Conservation (phyloP, 768 basidiomycete species). For the Pleurotus citrinopileatus region DNA sequence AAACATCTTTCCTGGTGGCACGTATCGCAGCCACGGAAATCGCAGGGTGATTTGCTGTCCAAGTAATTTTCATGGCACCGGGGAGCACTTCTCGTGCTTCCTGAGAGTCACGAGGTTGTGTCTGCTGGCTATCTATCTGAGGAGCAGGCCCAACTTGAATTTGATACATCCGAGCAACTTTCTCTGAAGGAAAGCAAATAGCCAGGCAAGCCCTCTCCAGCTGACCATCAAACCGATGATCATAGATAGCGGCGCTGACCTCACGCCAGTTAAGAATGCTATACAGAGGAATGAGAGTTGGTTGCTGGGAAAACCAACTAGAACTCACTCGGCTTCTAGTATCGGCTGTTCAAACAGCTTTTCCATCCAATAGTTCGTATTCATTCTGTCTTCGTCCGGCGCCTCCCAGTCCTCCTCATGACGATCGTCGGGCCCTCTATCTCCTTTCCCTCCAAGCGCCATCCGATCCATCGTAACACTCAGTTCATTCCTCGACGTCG, state of each 20-base stretch:
- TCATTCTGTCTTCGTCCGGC: slow-evolving; percentile 64
- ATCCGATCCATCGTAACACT: slow-evolving; percentile 66
- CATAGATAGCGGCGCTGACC: slow-evolving; percentile 61
- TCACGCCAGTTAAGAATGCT: slow-evolving; percentile 42
- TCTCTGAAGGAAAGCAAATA: slow-evolving; percentile 48
- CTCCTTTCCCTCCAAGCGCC: slow-evolving; percentile 53
- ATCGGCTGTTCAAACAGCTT: slow-evolving; percentile 49
- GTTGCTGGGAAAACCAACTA: too few species aligned
- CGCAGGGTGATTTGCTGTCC: slow-evolving; percentile 36
- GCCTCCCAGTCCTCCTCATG: slow-evolving; percentile 23
- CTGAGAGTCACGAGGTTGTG: slow-evolving; percentile 9
- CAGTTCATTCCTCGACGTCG: slow-evolving; percentile 50
- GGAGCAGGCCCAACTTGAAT: slow-evolving; percentile 28
- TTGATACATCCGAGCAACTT: slow-evolving; percentile 44
- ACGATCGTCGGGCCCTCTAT: slow-evolving; percentile 29
- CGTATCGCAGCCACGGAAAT: slow-evolving; percentile 55
- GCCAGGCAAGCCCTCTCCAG: slow-evolving; percentile 51
- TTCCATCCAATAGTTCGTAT: slow-evolving; percentile 74
- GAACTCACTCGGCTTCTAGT: slow-evolving; percentile 47
- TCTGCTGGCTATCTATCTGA: background rate
- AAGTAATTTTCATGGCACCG: slow-evolving; percentile 37
- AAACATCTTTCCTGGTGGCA: slow-evolving; percentile 58
- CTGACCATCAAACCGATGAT: slow-evolving; percentile 60
- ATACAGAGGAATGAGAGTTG: slow-evolving; percentile 8
- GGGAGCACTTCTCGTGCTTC: slow-evolving; percentile 22